Conservation (phyloP, 2,329 filamentous ascomycete genomes). For the Paecilomyces variotii region DNA sequence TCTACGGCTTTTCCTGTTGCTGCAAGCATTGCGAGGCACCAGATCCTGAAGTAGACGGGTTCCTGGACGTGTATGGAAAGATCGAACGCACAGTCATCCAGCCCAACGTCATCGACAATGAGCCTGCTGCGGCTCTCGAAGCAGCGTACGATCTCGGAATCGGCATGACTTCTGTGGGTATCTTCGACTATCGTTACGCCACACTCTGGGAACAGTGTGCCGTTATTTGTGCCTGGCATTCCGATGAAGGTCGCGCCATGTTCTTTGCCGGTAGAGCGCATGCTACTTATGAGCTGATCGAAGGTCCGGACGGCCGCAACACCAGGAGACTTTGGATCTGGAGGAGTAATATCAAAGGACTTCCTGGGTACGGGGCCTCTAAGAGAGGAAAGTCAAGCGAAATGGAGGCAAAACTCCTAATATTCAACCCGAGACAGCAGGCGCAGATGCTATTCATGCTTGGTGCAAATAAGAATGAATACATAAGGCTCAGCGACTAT, state of each 20-base stretch:
- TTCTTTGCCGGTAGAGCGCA: constrained; percentile 12
- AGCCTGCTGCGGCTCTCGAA: constrained; percentile 10
- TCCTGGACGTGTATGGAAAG: constrained; percentile 4
- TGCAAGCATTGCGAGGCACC: constrained; percentile 14
- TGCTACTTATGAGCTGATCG: constrained; percentile 3
- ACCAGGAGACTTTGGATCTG: constrained; percentile 2
- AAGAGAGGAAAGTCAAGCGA: neutral
- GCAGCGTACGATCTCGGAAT: constrained; percentile 5
- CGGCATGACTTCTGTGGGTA: neutral
- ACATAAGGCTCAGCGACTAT: neutral
- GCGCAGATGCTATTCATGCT: neutral
- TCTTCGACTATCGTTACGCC: constrained; percentile 10
- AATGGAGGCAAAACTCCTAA: neutral
- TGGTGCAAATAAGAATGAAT: neutral
- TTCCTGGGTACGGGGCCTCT: neutral
- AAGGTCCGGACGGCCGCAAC: constrained; percentile 7
- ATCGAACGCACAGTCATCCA: constrained; percentile 4
- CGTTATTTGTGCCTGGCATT: constrained; percentile 15
- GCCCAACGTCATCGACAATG: constrained; percentile 1
- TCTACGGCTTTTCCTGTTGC: constrained; percentile 16
- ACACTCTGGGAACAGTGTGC: constrained; percentile 14
- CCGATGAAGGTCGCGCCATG: constrained; percentile 13
- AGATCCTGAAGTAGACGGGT: constrained; percentile 5
- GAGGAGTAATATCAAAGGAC: neutral
- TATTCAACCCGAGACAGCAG: neutral